These are phyloP conservation scores for Exophiala alcalophila DNA, from an alignment of 2,329 filamentous ascomycete genomes.

Conservation along the genomic window DNA sequence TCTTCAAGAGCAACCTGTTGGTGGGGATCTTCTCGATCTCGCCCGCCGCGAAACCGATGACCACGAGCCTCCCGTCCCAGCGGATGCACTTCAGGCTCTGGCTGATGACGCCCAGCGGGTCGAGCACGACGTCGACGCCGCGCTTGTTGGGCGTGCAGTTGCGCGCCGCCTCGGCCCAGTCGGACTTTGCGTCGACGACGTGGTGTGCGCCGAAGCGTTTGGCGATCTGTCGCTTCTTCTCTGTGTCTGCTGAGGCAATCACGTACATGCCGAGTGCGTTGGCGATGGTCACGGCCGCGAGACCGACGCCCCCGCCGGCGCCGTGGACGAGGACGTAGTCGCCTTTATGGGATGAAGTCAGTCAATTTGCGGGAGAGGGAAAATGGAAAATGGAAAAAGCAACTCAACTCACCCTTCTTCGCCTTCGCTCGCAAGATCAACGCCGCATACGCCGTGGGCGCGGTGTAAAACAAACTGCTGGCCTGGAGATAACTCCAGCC, in stretches of 20 bases:
- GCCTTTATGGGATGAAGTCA: slow-evolving; percentile 46
- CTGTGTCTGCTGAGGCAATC: slow-evolving; percentile 79
- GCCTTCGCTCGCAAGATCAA: slow-evolving; percentile 73
- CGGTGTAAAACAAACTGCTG: slow-evolving; percentile 85
- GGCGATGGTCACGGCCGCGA: slow-evolving; percentile 88
- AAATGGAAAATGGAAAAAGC: slow-evolving; percentile 63
- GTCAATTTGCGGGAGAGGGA: not conserved
- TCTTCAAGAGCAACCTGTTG: slow-evolving; percentile 90
- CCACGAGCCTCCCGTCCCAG: slow-evolving; percentile 84
- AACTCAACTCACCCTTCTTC: slow-evolving; percentile 72
- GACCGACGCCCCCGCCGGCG: slow-evolving; percentile 83
- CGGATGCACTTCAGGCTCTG: slow-evolving; percentile 83
- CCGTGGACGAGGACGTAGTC: slow-evolving; percentile 89
- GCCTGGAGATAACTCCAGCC: slow-evolving; percentile 83
- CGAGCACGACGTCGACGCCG: slow-evolving; percentile 89
- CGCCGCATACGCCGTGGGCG: slow-evolving; percentile 81
- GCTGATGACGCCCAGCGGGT: slow-evolving; percentile 85
- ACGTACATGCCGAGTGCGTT: slow-evolving; percentile 89
- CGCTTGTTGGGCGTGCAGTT: slow-evolving; percentile 59
- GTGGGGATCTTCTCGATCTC: slow-evolving; percentile 86
- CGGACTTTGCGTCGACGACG: slow-evolving; percentile 66
- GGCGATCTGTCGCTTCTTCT: slow-evolving; percentile 76
- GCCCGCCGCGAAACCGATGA: slow-evolving; percentile 85
- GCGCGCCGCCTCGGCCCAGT: slow-evolving; percentile 57
- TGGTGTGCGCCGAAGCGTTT: slow-evolving; percentile 79